Evolutionary conservation across 2,329 filamentous ascomycete species (phyloP), one percentile per base, ranked within the genome.

Genomic region (Cladosporium austrohemisphaericum): DNA sequence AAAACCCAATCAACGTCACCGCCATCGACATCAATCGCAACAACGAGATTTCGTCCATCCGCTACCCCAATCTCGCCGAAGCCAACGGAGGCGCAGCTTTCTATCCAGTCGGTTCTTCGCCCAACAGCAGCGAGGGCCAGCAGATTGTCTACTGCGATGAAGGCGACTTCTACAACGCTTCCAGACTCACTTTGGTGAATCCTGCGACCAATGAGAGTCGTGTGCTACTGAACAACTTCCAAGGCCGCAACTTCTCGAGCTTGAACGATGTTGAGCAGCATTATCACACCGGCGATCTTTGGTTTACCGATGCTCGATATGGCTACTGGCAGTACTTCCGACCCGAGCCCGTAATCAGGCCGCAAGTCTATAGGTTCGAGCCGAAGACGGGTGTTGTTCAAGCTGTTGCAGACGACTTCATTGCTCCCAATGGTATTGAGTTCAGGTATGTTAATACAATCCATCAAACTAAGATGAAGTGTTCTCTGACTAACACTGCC

Each of bases 291-390:
- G 71, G 73, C 10, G 75, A 80, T 29, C 64, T 84, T 4, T 84
- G 81, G 68, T 83, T 84, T 56, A 84, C 80, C 1, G 81, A 84
- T 50, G 75, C 77, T 0, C 68, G 74, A 5, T 84, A 83, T 53
- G 80, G 77, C 2, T 77, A 71, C 51, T 68, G 76, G 32, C 79
- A 81, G 52, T 67, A 76, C 25, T 54, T 50, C 48, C 32, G 48
- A 2, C 48, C 48, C 3, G 38, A 44, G 5, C 40, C 48, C 4
- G 40, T 25, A 3, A 50, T 50, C 22, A 36, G 48, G 25, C 40
- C 48, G 14, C 80, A 84, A 56, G 78, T 83, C 0, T 84, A 84
- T 60, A 75, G 78, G 2, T 75, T 76, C 37, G 73, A 77, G 44
- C 72, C 74, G 0, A 56, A 55, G 1, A 82, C 76, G 0, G 77